Evolutionary conservation across 1,284 basidiomycete genomes (phyloP), one percentile per base, ranked within the genome.

Genomic region (Malassezia equina): DNA sequence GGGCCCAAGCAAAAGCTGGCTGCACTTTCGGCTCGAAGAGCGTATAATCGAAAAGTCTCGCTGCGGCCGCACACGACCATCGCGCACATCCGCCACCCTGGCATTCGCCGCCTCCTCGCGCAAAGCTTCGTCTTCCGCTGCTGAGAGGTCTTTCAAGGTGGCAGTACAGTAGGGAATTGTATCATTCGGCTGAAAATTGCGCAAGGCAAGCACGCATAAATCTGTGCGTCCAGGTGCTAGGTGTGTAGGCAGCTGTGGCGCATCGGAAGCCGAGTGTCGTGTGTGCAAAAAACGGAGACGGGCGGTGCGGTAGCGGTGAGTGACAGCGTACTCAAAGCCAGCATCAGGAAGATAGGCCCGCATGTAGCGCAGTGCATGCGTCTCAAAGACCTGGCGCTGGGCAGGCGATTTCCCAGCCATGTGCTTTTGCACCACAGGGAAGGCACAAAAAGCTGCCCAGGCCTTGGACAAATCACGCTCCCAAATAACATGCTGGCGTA

Each of bases 11-110:
- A 93, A 86, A 62, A 93, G 79, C 78, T 90, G 86, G 67, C 89
- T 90, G 78, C 87, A 88, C 77, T 88, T 87, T 79, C 88, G 84
- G 68, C 86, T 83, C 63, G 86, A 85, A 39, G 86, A 89, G 73
- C 88, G 86, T 55, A 91, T 88, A 65, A 93, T 87, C 69, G 86
- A 89, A 69, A 91, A 93, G 73, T 93, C 89, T 64, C 85, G 80
- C 52, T 86, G 68, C 4, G 63, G 63, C 2, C 61, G 63, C 0
- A 67, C 80, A 55, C 86, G 85, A 61, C 86, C 86, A 47, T 80
- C 81, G 45, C 62, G 67, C 17, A 60, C 55, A 49, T 62, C 45
- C 13, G 62, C 56, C 25, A 55, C 59, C 31, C 66, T 58, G 23
- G 64, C 61, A 13, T 52, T 47, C 41, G 86, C 86, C 81, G 90